phyloP scores from a whole-genome alignment of 1,284 basidiomycete species.

The Leccinum solheimii region DNA sequence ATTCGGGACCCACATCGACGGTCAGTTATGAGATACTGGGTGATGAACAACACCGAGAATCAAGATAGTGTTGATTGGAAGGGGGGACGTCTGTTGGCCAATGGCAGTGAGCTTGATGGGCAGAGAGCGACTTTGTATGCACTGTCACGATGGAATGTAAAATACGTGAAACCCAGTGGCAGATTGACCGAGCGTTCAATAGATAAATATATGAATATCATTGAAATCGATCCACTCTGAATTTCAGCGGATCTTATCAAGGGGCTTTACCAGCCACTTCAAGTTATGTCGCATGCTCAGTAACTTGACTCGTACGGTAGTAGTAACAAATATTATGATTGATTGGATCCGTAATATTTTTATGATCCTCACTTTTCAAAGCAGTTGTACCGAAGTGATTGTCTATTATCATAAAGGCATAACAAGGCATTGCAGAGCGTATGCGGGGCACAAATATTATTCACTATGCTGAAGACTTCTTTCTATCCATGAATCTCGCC shows the following conservation, averaged over 20 bases:
- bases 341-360: not conserved
- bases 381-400: not conserved
- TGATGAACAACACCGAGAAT: not conserved
- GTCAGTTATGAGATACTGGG: not conserved
- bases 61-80: not conserved
- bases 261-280: too few relatives aligned
- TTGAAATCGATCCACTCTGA: too few relatives aligned
- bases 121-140: too few relatives aligned
- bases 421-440: constrained; percentile 10
- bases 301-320: too few relatives aligned
- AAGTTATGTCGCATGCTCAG: too few relatives aligned
- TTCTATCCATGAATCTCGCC: not conserved
- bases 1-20: not conserved
- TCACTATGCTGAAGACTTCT: constrained; percentile 3
- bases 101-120: too few relatives aligned
- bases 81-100: too few relatives aligned
- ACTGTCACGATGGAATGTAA: too few relatives aligned
- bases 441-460: constrained; percentile 6
- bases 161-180: too few relatives aligned
- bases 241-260: too few relatives aligned
- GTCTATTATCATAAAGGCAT: constrained; percentile 17
- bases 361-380: not conserved
- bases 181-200: too few relatives aligned
- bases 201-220: too few relatives aligned
- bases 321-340: not conserved